Conservation (phyloP, 805 yeast genomes). For the Candida namnaoensis region DNA sequence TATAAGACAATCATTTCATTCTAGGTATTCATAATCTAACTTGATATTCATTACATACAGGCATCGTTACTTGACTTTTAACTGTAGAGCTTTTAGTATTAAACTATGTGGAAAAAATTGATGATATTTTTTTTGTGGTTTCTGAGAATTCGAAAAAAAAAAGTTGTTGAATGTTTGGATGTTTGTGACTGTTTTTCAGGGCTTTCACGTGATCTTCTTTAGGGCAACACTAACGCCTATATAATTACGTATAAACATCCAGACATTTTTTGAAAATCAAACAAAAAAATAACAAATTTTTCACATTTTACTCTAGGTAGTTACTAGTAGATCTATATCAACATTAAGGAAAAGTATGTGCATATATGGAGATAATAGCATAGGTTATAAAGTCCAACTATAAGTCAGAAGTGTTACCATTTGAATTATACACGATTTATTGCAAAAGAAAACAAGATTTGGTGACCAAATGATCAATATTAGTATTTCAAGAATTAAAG, state of each 20-base stretch:
- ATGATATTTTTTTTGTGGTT: neutral
- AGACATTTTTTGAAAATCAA: neutral
- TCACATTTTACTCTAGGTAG: neutral
- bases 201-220: too few relatives aligned
- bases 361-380: neutral
- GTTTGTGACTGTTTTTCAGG: neutral
- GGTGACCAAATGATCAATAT: too few relatives aligned
- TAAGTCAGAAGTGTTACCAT: too few relatives aligned
- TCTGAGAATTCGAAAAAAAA: too few relatives aligned
- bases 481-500: too few relatives aligned
- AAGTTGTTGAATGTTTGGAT: neutral
- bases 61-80: slow-evolving; percentile 26
- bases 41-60: slow-evolving; percentile 26
- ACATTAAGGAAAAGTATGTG: neutral
- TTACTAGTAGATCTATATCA: neutral
- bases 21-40: neutral
- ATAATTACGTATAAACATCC: neutral
- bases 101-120: slow-evolving; percentile 14
- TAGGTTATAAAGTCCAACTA: too few relatives aligned
- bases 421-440: too few relatives aligned
- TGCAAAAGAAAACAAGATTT: too few relatives aligned
- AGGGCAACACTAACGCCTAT: too few relatives aligned
- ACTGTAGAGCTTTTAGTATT: slow-evolving; percentile 8
- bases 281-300: neutral
- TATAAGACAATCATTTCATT: too few relatives aligned